Conservation (phyloP, 208 protist species). For the Porcisia deanei region DNA sequence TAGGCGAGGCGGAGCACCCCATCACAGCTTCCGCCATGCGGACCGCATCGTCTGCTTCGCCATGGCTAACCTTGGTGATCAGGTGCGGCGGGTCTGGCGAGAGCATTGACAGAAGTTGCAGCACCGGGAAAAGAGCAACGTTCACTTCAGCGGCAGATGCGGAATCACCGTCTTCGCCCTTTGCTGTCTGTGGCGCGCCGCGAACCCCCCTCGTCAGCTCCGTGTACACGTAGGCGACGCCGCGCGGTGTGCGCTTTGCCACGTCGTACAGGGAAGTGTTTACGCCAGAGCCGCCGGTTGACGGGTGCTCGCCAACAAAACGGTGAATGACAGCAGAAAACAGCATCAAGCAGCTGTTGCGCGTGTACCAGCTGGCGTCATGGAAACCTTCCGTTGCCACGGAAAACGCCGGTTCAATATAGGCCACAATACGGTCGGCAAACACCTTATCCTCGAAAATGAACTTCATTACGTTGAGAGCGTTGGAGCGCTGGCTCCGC, state of each 20-base stretch:
- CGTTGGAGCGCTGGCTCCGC: slow-evolving; percentile 83
- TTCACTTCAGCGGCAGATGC: slow-evolving; percentile 17
- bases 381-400: slow-evolving; percentile 81
- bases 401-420: slow-evolving; percentile 83
- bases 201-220: slow-evolving; percentile 31
- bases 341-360: slow-evolving; percentile 92
- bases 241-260: slow-evolving; percentile 60
- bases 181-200: slow-evolving; percentile 7
- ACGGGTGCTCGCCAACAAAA: slow-evolving; percentile 88
- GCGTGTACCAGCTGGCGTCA: slow-evolving; percentile 82
- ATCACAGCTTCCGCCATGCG: slow-evolving; percentile 61
- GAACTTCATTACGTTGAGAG: slow-evolving; percentile 93
- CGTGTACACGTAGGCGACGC: slow-evolving; percentile 59
- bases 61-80: slow-evolving; percentile 21
- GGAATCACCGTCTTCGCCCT: neutral
- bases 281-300: slow-evolving; percentile 69
- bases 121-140: slow-evolving; percentile 81
- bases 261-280: slow-evolving; percentile 87
- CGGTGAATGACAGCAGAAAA: slow-evolving; percentile 90
- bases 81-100: slow-evolving; percentile 69
- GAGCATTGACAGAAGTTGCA: slow-evolving; percentile 92
- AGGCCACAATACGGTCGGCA: slow-evolving; percentile 55
- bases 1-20: slow-evolving; percentile 49
- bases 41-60: slow-evolving; percentile 29
- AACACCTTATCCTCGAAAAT: slow-evolving; percentile 90